phyloP scores from a whole-genome alignment of 73 alveolate species.

The Paramecium sexaurelia region DNA sequence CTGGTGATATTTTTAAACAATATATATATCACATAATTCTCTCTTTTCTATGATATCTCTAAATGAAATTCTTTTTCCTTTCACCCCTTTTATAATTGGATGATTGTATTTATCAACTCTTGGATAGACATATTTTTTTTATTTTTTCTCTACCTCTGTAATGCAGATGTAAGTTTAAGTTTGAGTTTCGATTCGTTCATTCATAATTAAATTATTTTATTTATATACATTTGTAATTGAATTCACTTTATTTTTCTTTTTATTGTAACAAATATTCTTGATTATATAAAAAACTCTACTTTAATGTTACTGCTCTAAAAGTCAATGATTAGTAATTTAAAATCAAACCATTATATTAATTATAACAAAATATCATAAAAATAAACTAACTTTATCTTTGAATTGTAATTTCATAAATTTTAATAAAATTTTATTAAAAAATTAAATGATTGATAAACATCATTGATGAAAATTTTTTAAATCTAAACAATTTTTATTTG shows the following conservation, averaged over 20 bases:
- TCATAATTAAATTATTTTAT: not conserved
- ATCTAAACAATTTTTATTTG: not conserved
- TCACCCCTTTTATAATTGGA: slow-evolving; percentile 6
- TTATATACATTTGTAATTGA: not conserved
- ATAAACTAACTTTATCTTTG: too few species aligned
- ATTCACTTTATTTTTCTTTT: too few species aligned
- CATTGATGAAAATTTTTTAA: not conserved
- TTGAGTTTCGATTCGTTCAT: slow-evolving; percentile 31
- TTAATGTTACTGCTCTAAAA: too few species aligned
- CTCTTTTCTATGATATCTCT: not conserved
- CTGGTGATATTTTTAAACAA: not conserved
- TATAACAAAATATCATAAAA: too few species aligned
- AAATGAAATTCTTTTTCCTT: not conserved
- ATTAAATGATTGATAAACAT: too few species aligned
- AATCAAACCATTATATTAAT: too few species aligned
- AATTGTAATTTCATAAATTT: too few species aligned
- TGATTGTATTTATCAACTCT: slow-evolving; percentile 42
- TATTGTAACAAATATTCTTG: too few species aligned
- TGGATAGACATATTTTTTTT: not conserved
- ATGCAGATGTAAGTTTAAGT: not conserved
- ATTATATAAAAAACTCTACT: too few species aligned
- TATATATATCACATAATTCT: not conserved
- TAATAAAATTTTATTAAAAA: too few species aligned
- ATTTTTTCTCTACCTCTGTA: not conserved
- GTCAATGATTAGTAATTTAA: too few species aligned